Evolutionary conservation across 1,139 yeast species (phyloP).

Genomic region (Pneumocystis oryctolagi): DNA sequence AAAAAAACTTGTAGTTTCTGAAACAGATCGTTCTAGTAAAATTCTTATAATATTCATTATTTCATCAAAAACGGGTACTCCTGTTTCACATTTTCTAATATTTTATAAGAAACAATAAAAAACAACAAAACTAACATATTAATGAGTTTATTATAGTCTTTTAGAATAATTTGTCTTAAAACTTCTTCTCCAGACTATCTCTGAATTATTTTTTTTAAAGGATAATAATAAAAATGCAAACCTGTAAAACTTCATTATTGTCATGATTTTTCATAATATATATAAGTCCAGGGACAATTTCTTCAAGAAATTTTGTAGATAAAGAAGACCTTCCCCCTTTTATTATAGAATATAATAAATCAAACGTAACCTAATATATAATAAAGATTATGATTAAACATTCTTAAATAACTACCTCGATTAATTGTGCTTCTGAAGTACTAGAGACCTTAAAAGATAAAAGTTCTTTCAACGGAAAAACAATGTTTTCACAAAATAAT

Average conservation of each 20-base stretch:
- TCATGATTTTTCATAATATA: constrained; percentile 3
- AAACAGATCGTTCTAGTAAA: constrained; percentile 5
- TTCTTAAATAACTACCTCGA: not conserved
- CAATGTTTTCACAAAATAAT: not conserved
- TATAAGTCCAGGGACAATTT: constrained; percentile 10
- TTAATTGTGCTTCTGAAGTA: not conserved
- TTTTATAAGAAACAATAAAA: not conserved
- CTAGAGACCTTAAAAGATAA: not conserved
- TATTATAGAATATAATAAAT: constrained; percentile 9
- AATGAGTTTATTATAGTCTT: not conserved
- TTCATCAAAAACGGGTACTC: constrained; percentile 4
- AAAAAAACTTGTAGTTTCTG: constrained; percentile 9
- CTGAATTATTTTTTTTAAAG: constrained; percentile 8
- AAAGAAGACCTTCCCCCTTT: constrained; percentile 11
- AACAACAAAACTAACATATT: not conserved
- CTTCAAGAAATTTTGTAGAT: constrained; percentile 8
- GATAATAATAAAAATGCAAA: not conserved
- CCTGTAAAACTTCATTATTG: constrained; percentile 11
- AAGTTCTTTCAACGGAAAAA: not conserved
- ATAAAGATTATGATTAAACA: not conserved
- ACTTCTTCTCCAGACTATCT: constrained; percentile 8
- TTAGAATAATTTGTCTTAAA: not conserved
- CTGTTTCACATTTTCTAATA: constrained; percentile 1
- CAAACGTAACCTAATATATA: constrained; percentile 9
- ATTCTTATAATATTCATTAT: constrained; percentile 5